phyloP scores from a whole-genome alignment of 345 rosid genomes.

The Euclidium syriacum region DNA sequence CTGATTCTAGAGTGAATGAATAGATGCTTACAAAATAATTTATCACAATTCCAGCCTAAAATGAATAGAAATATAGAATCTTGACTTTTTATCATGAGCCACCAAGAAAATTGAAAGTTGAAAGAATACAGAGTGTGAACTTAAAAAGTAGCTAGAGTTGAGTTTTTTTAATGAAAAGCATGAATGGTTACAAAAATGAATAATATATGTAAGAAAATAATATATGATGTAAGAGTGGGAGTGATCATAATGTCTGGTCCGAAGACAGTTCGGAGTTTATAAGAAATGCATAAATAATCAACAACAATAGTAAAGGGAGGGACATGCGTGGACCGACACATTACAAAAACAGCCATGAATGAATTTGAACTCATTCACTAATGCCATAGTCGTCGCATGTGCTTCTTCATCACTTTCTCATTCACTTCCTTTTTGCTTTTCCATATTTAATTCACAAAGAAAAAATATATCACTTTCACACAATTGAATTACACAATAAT shows the following conservation, averaged over 20 bases:
- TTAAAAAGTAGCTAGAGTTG: conserved; percentile 5
- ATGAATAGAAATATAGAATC: background rate
- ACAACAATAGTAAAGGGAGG: background rate
- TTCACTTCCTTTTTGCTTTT: conserved; percentile 9
- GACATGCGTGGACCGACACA: conserved; percentile 35
- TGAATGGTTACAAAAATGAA: conserved; percentile 1
- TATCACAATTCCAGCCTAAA: background rate
- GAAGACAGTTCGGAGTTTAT: conserved; percentile 21
- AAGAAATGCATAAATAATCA: background rate
- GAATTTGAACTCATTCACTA: conserved; percentile 23
- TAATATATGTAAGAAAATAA: background rate
- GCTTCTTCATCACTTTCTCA: conserved; percentile 27
- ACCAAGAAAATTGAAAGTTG: conserved; percentile 2
- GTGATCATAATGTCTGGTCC: conserved; percentile 32
- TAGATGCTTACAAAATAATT: background rate
- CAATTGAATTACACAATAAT: conserved; percentile 1
- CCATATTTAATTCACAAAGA: background rate
- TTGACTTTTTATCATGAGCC: background rate
- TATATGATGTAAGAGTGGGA: background rate
- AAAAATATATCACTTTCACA: conserved; percentile 16
- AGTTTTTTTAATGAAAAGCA: background rate
- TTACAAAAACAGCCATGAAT: conserved; percentile 31
- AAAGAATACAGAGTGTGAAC: background rate
- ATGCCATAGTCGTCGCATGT: conserved; percentile 18
- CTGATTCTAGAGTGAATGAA: too few species aligned